Percentiles rank a stretch among this genome's conserved stretches.
These are phyloP conservation scores for Apiospora koreana DNA, from an alignment of 2,329 filamentous ascomycete species.

Conservation along the genomic window DNA sequence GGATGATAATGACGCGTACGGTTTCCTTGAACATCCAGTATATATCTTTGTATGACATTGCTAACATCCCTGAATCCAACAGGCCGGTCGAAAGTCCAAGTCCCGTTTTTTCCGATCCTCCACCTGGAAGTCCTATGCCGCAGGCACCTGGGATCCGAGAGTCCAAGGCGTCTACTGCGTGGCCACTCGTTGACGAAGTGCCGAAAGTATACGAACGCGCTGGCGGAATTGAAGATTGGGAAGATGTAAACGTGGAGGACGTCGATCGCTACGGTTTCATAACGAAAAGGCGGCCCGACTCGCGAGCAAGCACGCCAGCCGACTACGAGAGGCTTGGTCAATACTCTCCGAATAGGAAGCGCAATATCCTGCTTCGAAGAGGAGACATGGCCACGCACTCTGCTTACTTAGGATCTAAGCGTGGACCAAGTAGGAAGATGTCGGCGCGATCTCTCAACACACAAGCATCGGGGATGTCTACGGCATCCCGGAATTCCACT, in stretches of 20 bases:
- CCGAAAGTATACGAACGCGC: conserved; percentile 50
- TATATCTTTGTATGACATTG: conserved; percentile 23
- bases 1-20: conserved; percentile 58
- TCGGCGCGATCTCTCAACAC: conserved; percentile 62
- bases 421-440: conserved; percentile 53
- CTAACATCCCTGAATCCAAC: conserved; percentile 20
- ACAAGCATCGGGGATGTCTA: conserved; percentile 54
- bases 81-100: conserved; percentile 25
- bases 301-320: conserved; percentile 29
- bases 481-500: conserved; percentile 52
- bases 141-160: conserved; percentile 16
- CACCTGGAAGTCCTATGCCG: conserved; percentile 31
- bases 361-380: conserved; percentile 47
- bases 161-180: conserved; percentile 33
- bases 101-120: conserved; percentile 21
- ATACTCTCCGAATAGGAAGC: conserved; percentile 44
- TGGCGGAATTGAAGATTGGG: conserved; percentile 67
- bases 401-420: conserved; percentile 37
- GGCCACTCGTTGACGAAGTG: conserved; percentile 40
- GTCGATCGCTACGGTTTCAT: conserved; percentile 73
- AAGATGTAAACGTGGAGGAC: conserved; percentile 60
- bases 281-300: conserved; percentile 43
- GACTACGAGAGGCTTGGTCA: conserved; percentile 42
- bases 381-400: conserved; percentile 37
- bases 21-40: conserved; percentile 48